Conservation (phyloP, 2,329 filamentous ascomycete genomes). For the Trichoderma brevicompactum region DNA sequence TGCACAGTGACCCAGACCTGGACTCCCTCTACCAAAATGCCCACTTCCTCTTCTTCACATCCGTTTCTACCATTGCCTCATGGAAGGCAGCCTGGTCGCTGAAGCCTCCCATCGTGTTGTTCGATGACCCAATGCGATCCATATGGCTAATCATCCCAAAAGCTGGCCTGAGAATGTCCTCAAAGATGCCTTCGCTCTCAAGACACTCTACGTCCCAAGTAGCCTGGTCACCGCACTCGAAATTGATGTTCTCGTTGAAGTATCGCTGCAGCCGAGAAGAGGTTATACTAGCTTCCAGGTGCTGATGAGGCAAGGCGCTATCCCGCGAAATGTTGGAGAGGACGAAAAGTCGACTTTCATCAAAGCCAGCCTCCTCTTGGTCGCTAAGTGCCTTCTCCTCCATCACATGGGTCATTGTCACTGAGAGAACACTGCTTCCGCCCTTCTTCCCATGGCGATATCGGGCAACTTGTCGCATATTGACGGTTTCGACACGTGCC, state of each 20-base stretch:
- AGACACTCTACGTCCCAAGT: constrained; percentile 37
- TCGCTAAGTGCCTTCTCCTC: neutral
- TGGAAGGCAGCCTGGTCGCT: constrained; percentile 23
- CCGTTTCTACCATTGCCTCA: constrained; percentile 23
- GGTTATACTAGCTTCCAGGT: constrained; percentile 39
- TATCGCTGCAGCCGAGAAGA: constrained; percentile 33
- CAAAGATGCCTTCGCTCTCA: constrained; percentile 33
- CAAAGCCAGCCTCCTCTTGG: constrained; percentile 18
- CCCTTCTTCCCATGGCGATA: constrained; percentile 11
- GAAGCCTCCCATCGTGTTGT: constrained; percentile 35
- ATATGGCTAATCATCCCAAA: constrained; percentile 40
- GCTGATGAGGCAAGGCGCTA: constrained; percentile 29
- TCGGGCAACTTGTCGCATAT: constrained; percentile 23
- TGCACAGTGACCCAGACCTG: neutral
- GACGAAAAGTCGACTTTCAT: neutral
- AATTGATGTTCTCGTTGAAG: constrained; percentile 35
- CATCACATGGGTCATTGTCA: constrained; percentile 1
- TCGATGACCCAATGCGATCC: constrained; percentile 39
- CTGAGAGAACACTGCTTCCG: neutral
- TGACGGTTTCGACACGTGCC: neutral
- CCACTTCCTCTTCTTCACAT: neutral
- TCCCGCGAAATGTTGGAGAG: neutral
- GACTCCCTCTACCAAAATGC: constrained; percentile 12
- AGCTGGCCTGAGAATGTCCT: constrained; percentile 38
- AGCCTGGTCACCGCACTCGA: constrained; percentile 38